Evolutionary conservation across 2,329 filamentous ascomycete genomes (phyloP), one percentile per base, ranked within the genome.

Genomic region (Apiospora pterosperma): DNA sequence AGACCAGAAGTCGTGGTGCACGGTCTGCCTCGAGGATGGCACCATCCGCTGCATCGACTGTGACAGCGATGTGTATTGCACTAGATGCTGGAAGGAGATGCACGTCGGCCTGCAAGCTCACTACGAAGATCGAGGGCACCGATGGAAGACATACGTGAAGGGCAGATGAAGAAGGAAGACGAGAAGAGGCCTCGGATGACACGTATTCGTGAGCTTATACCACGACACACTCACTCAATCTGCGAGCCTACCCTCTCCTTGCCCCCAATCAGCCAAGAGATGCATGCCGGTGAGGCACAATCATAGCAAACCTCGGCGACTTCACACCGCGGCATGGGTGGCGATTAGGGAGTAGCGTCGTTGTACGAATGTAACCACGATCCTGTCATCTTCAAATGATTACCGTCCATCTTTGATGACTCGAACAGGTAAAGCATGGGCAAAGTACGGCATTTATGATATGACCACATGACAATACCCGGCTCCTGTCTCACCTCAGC

Each of bases 1-100:
- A 38, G 91, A 95, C 70, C 83, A 90, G 67, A 88, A 90, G 48
- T 87, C 84, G 1, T 96, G 92, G 92, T 96, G 93, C 75, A 85
- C 89, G 36, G 93, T 96, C 11, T 97, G 93, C 74, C 87, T 90
- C 59, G 91, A 93, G 65, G 91, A 96, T 72, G 92, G 90, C 0
- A 88, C 87, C 3, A 78, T 96, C 34, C 83, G 84, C 64, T 97
- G 93, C 73, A 73, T 88, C 0, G 92, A 90, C 3, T 97, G 93
- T 71, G 87, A 88, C 39, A 77, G 78, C 34, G 88, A 94, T 68
- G 80, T 92, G 44, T 96, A 95, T 74, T 97, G 93, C 75, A 81
- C 83, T 25, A 80, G 85, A 19, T 96, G 93, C 79, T 97, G 92
- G 92, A 85, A 83, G 65, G 92, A 95, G 72, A 92, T 93, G 76